phyloP scores from a whole-genome alignment of 805 yeast species.

The Middelhovenomyces tepae region DNA sequence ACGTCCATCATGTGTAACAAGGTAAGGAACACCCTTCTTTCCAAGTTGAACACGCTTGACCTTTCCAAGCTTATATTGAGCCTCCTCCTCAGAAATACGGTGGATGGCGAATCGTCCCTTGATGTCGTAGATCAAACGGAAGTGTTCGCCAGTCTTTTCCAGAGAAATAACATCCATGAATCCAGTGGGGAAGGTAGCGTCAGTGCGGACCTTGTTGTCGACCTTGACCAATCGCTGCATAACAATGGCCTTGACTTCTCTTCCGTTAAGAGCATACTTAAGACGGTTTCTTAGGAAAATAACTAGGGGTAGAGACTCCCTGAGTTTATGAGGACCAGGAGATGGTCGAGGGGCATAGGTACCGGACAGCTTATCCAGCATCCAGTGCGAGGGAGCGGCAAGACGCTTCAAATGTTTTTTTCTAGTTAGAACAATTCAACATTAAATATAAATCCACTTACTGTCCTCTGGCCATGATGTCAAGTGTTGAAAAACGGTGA shows the following conservation, averaged over 20 bases:
- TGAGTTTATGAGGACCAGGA: constrained; percentile 98
- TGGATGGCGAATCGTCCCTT: constrained; percentile 99
- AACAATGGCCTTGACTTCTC: constrained; percentile 96
- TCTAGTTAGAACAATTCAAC: no score
- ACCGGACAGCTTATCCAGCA: constrained; percentile 99
- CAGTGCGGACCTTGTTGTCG: constrained; percentile 99
- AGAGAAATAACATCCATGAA: constrained; percentile 98
- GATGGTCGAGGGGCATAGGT: constrained; percentile 99
- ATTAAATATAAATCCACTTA: no score
- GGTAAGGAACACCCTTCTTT: constrained; percentile 97
- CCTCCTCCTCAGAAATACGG: constrained; percentile 99
- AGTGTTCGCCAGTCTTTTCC: constrained; percentile 98
- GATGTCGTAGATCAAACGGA: constrained; percentile 96
- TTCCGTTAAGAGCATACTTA: constrained; percentile 97
- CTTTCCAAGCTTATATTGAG: constrained; percentile 95
- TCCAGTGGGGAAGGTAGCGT: constrained; percentile 97
- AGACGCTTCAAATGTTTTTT: constrained; percentile 29
- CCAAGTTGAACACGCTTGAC: constrained; percentile 98
- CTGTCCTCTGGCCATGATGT: no score
- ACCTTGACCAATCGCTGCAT: constrained; percentile 98
- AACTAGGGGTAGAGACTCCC: constrained; percentile 96
- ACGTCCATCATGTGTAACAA: constrained; percentile 99
- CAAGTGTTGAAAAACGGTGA: no score
- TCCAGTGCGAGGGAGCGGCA: constrained; percentile 99
- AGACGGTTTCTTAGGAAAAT: constrained; percentile 97